Percentiles rank a stretch among this genome's conserved stretches.
phyloP scores from a whole-genome alignment of 345 rosid species.

The Excoecaria agallocha region DNA sequence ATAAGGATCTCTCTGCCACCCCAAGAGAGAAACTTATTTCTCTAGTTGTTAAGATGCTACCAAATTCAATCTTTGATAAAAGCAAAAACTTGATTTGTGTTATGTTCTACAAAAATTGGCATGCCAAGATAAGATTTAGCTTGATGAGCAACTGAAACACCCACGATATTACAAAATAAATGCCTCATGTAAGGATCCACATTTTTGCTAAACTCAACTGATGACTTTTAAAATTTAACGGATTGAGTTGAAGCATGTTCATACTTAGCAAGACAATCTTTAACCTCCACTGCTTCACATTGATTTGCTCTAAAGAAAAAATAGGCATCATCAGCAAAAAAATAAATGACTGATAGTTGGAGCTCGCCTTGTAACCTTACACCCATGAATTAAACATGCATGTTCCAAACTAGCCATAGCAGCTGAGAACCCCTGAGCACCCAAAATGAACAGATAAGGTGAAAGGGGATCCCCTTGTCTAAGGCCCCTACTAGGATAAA shows the following conservation, averaged over 20 bases:
- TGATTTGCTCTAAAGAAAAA: not conserved
- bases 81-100: no score
- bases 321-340: not conserved
- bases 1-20: no score
- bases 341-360: not conserved
- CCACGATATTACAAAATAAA: no score
- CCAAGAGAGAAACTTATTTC: no score
- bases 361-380: not conserved
- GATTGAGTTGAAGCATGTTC: not conserved
- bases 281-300: not conserved
- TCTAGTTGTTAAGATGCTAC: no score
- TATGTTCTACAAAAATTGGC: no score
- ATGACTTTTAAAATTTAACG: no score
- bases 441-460: not conserved
- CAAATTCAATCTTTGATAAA: no score
- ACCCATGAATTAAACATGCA: not conserved
- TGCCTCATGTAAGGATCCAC: no score
- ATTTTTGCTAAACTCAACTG: not conserved
- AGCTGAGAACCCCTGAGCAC: not conserved
- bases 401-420: not conserved
- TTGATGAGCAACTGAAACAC: no score
- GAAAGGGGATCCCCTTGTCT: not conserved
- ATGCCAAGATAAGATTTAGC: no score
- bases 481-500: not conserved
- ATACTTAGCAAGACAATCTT: no score